Evolutionary conservation across 2,329 filamentous ascomycete genomes (phyloP).

Genomic region (Paraphoma sp.): DNA sequence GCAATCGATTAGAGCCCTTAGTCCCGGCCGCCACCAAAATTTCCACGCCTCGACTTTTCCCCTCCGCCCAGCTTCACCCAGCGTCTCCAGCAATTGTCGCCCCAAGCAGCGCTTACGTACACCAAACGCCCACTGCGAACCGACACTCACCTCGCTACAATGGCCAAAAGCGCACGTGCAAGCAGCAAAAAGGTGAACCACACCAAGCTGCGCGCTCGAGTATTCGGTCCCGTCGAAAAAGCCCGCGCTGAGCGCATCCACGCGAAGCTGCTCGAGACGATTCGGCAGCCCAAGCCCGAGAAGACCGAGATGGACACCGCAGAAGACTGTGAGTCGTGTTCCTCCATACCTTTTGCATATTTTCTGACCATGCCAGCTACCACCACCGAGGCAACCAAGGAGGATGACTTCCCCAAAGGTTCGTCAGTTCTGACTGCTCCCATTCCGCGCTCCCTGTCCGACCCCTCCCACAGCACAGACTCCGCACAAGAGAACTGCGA

Average conservation of each 20-base stretch:
- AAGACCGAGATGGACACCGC: conserved; percentile 56
- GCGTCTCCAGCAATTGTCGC: background rate
- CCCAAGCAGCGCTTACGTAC: conserved; percentile 3
- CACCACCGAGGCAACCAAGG: conserved; percentile 25
- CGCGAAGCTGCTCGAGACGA: conserved; percentile 82
- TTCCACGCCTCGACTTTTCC: conserved; percentile 14
- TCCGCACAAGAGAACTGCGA: conserved; percentile 23
- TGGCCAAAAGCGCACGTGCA: conserved; percentile 88
- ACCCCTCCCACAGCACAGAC: conserved; percentile 10
- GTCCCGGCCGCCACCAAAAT: conserved; percentile 32
- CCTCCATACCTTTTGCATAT: background rate
- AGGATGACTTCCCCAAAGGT: conserved; percentile 40
- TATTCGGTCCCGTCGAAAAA: conserved; percentile 83
- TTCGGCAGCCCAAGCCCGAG: conserved; percentile 73
- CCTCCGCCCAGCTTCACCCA: conserved; percentile 3
- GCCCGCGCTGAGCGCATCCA: conserved; percentile 84
- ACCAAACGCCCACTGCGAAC: conserved; percentile 1
- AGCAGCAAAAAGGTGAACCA: conserved; percentile 85
- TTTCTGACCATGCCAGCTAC: conserved; percentile 11
- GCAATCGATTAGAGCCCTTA: conserved; percentile 8
- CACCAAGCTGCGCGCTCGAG: conserved; percentile 75
- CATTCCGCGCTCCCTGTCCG: conserved; percentile 34
- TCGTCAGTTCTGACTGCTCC: conserved; percentile 38
- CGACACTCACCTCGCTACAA: conserved; percentile 52
- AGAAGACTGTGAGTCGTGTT: conserved; percentile 43